Base-by-base conservation (phyloP, 2,329 filamentous ascomycete species). In the Aspergillus pseudoviridinutans region DNA sequence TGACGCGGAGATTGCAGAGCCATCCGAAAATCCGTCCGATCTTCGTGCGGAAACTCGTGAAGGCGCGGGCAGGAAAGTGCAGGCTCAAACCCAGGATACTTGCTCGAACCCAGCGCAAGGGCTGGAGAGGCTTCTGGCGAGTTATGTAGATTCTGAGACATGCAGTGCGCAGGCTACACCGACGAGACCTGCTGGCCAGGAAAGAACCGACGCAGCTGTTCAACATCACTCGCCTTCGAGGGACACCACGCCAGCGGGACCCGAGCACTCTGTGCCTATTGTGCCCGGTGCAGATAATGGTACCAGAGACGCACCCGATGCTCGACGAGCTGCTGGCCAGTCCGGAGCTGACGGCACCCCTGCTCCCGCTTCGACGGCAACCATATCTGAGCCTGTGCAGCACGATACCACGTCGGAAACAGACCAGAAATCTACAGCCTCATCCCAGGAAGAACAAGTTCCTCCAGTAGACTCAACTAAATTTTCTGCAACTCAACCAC, bases 401-500 rank as follows among this genome's bases (percentile, higher is more conserved):
- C 62, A 67, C 7, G 63, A 69, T 49, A 49, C 58, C 2, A 65
- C 62, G 57, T 47, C 61, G 64, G 64, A 69, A 59, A 57, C 63
- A 44, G 59, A 68, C 9, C 62, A 58, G 2, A 68, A 64, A 52
- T 32, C 61, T 6, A 62, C 62, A 2, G 50, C 60, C 44, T 60
- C 57, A 10, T 17, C 69, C 49, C 64, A 68, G 74, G 56, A 78
- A 64, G 66, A 78, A 41, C 61, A 63, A 3, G 59, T 50, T 25
- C 73, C 25, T 58, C 47, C 58, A 4, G 74, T 51, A 64, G 71
- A 74, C 35, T 60, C 64, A 2, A 65, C 57, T 3, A 65, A 68
- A 59, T 53, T 76, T 27, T 76, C 79, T 8, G 68, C 80, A 46
- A 75, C 78, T 27, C 75, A 83, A 64, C 77, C 80, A 1, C 71